phyloP scores from a whole-genome alignment of 2,329 filamentous ascomycete genomes.

The Phialocephala sp. region DNA sequence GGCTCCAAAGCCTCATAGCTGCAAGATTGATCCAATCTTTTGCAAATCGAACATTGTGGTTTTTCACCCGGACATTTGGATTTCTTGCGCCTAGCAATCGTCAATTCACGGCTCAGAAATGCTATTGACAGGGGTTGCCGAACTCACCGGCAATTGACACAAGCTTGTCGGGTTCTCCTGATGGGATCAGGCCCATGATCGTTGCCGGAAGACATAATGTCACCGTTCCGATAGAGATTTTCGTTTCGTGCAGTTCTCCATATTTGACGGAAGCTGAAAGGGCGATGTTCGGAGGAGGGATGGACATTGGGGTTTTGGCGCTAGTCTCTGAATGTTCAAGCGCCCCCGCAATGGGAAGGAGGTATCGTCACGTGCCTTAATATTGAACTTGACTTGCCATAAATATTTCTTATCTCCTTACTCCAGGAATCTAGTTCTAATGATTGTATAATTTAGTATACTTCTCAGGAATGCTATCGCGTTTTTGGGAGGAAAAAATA shows the following conservation, averaged over 20 bases:
- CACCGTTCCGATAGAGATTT: neutral
- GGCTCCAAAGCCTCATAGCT: slow-evolving; percentile 21
- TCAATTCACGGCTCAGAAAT: neutral
- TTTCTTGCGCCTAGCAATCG: slow-evolving; percentile 27
- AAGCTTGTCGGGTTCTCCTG: slow-evolving; percentile 27
- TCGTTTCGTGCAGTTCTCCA: neutral
- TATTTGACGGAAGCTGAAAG: neutral
- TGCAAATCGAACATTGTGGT: slow-evolving; percentile 29
- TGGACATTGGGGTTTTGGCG: neutral
- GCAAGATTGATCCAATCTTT: slow-evolving; percentile 23
- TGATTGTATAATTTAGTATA: too few species aligned
- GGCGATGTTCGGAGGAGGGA: neutral
- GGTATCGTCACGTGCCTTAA: neutral
- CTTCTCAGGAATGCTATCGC: too few species aligned
- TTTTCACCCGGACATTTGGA: slow-evolving; percentile 32
- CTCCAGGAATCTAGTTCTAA: neutral
- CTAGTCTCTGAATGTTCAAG: neutral
- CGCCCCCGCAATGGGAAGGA: neutral
- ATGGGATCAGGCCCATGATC: slow-evolving; percentile 17
- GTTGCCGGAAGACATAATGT: slow-evolving; percentile 4
- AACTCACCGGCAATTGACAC: slow-evolving; percentile 30
- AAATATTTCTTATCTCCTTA: neutral
- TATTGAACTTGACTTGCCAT: neutral
- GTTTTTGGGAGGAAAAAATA: too few species aligned
- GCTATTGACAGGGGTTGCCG: neutral